phyloP scores from a whole-genome alignment of 495 filamentous ascomycete species.

The Aspergillus incahuasiensis region DNA sequence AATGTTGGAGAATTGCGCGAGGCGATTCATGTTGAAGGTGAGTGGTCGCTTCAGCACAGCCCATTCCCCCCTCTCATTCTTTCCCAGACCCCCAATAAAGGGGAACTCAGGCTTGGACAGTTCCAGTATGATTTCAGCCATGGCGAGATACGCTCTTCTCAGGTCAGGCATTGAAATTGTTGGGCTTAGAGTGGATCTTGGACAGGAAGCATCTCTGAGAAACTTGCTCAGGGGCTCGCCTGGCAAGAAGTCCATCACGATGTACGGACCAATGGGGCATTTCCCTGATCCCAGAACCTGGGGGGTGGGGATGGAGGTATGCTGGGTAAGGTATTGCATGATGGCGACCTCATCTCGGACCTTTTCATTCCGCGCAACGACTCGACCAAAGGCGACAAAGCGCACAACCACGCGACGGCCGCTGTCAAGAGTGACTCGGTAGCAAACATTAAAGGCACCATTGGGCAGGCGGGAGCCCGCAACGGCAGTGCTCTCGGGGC shows the following conservation, averaged over 20 bases:
- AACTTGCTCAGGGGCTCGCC: slow-evolving; percentile 18
- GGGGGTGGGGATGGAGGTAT: slow-evolving; percentile 35
- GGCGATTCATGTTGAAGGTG: slow-evolving; percentile 30
- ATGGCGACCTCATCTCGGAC: slow-evolving; percentile 36
- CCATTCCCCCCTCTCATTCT: slow-evolving; percentile 13
- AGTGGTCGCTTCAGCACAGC: slow-evolving; percentile 21
- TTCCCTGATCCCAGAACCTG: slow-evolving; percentile 28
- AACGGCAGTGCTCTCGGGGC: too few species aligned
- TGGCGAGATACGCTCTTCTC: too few species aligned
- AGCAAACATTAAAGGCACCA: slow-evolving; percentile 29
- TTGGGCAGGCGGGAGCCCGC: slow-evolving; percentile 15
- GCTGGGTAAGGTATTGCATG: slow-evolving; percentile 30
- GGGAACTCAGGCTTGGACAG: too few species aligned
- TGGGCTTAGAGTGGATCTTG: too few species aligned
- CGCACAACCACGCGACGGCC: slow-evolving; percentile 24
- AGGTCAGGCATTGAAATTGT: too few species aligned
- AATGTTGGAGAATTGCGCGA: slow-evolving; percentile 23
- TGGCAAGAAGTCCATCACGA: slow-evolving; percentile 43
- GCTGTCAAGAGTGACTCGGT: slow-evolving; percentile 24
- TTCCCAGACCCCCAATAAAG: too few species aligned
- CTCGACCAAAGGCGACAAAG: slow-evolving; percentile 25
- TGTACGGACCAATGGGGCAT: slow-evolving; percentile 37
- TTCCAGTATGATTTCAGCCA: too few species aligned
- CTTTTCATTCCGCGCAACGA: slow-evolving; percentile 26
- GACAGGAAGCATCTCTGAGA: slow-evolving; percentile 15